A percentile compares a stretch with the other conserved stretches of the same genome.
Evolutionary conservation across 768 basidiomycete species (phyloP).

Genomic region (Rhizopogon vulgaris): DNA sequence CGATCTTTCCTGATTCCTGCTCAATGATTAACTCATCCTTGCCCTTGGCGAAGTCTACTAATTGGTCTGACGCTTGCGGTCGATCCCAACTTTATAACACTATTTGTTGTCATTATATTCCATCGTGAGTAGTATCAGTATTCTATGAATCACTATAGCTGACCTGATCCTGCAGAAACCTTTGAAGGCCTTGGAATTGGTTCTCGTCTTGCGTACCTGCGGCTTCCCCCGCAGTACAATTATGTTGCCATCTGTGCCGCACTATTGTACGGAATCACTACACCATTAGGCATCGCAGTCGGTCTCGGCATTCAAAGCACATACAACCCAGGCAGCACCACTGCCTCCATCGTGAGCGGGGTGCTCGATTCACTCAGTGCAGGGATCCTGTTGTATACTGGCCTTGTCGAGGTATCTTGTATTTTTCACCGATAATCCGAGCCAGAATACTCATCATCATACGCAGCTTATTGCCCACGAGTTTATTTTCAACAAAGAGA

Average conservation of each 20-base stretch:
- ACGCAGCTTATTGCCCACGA: slow-evolving; percentile 86
- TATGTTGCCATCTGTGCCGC: slow-evolving; percentile 58
- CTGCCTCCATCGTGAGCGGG: slow-evolving; percentile 78
- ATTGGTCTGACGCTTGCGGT: slow-evolving; percentile 93
- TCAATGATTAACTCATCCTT: background rate
- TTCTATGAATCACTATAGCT: background rate
- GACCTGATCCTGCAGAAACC: slow-evolving; percentile 47
- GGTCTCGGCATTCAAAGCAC: slow-evolving; percentile 71
- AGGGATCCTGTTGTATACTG: slow-evolving; percentile 86
- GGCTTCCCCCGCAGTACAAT: slow-evolving; percentile 46
- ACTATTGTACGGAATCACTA: slow-evolving; percentile 66
- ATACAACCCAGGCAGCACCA: slow-evolving; percentile 77
- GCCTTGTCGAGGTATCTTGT: slow-evolving; percentile 66
- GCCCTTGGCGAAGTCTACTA: slow-evolving; percentile 45
- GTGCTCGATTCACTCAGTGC: slow-evolving; percentile 79
- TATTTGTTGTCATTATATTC: slow-evolving; percentile 89
- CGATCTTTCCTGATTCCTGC: background rate
- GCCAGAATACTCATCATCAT: slow-evolving; percentile 1
- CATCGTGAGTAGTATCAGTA: slow-evolving; percentile 62
- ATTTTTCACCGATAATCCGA: background rate
- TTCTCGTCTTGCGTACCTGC: slow-evolving; percentile 77
- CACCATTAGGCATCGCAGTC: slow-evolving; percentile 82
- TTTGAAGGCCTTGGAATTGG: slow-evolving; percentile 96
- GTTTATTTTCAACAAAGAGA: slow-evolving; percentile 84
- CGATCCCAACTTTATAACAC: slow-evolving; percentile 67